Percentiles rank a stretch among this genome's conserved stretches.
Conservation (phyloP, 2,329 filamentous ascomycete species). For the Colletotrichum lini region DNA sequence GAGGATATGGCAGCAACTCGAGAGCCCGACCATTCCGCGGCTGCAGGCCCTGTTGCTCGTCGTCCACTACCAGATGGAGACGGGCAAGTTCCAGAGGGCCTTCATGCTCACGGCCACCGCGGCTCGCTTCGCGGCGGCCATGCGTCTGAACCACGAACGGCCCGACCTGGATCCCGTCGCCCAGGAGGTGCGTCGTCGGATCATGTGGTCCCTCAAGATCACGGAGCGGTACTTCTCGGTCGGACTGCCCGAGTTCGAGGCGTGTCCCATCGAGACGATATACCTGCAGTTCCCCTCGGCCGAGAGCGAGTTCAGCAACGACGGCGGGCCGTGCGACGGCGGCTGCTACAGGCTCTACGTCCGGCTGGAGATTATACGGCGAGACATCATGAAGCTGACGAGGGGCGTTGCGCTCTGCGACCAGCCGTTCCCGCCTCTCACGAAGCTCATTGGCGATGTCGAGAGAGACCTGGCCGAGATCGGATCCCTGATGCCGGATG, state of each 20-base stretch:
- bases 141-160: slow-evolving; percentile 58
- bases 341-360: slow-evolving; percentile 44
- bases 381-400: slow-evolving; percentile 46
- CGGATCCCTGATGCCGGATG: slow-evolving; percentile 41
- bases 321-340: slow-evolving; percentile 31
- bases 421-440: slow-evolving; percentile 43
- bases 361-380: slow-evolving; percentile 44
- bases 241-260: slow-evolving; percentile 58
- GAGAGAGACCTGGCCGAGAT: slow-evolving; percentile 41
- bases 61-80: slow-evolving; percentile 61
- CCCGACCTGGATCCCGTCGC: slow-evolving; percentile 51
- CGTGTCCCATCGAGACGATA: slow-evolving; percentile 56
- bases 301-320: slow-evolving; percentile 57
- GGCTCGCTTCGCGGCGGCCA: slow-evolving; percentile 53
- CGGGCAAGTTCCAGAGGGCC: slow-evolving; percentile 59
- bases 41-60: slow-evolving; percentile 61
- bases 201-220: slow-evolving; percentile 59
- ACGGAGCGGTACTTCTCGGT: slow-evolving; percentile 59
- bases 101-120: slow-evolving; percentile 56
- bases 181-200: slow-evolving; percentile 55
- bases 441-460: slow-evolving; percentile 44
- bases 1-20: slow-evolving; percentile 50
- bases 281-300: slow-evolving; percentile 59
- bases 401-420: slow-evolving; percentile 44
- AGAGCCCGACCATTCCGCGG: slow-evolving; percentile 47